Evolutionary conservation across 345 rosid species (phyloP).

Genomic region (Jatropha curcas): DNA sequence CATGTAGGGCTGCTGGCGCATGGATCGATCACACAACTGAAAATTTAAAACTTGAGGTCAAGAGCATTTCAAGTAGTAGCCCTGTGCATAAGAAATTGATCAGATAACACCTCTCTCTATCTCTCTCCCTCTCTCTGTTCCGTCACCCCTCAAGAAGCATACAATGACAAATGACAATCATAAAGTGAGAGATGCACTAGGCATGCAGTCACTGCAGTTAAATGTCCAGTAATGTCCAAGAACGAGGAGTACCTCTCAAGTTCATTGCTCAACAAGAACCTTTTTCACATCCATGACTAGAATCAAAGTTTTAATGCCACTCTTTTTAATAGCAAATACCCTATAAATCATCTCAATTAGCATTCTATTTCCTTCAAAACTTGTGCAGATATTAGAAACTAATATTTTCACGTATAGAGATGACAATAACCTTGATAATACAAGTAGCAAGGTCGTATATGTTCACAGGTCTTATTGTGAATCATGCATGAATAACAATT

Average conservation of each 20-base stretch:
- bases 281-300: neutral
- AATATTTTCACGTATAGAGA: neutral
- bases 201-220: neutral
- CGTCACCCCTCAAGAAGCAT: neutral
- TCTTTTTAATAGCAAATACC: no score
- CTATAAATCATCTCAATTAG: neutral
- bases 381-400: neutral
- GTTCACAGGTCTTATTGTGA: neutral
- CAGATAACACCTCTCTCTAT: neutral
- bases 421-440: neutral
- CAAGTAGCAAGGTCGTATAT: neutral
- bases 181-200: neutral
- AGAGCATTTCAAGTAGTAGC: constrained; percentile 13
- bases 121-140: neutral
- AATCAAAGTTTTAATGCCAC: neutral
- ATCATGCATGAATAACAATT: neutral
- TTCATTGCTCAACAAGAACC: neutral
- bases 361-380: neutral
- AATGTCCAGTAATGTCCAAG: constrained; percentile 3
- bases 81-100: neutral
- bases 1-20: constrained; percentile 31
- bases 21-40: constrained; percentile 39
- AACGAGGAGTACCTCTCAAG: constrained; percentile 8
- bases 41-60: constrained; percentile 24
- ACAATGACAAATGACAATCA: neutral